Base-by-base conservation (phyloP, 2,329 filamentous ascomycete genomes). In the Juglanconis juglandina region DNA sequence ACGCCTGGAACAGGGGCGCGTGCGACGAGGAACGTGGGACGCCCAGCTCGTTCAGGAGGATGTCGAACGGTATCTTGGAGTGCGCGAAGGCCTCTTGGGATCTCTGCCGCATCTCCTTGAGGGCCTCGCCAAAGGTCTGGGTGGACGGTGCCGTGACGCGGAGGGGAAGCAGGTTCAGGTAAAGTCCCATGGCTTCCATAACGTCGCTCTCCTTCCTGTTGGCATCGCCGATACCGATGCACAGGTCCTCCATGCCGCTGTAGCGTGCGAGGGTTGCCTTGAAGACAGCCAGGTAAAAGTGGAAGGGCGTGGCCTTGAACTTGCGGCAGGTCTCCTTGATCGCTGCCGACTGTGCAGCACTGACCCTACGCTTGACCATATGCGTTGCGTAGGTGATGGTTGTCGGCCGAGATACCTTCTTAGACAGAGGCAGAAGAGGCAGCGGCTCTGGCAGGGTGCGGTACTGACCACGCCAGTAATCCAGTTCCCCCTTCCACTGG, bases 81-180 rank as follows among this genome's bases (percentile, higher is more conserved):
- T 82, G 68, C 0, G 60, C 63, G 0, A 83, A 67, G 0, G 77
- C 80, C 0, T 47, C 58, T 32, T 76, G 72, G 3, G 17, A 68
- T 63, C 57, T 67, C 67, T 65, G 58, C 2, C 56, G 59, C 30
- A 63, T 53, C 8, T 63, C 56, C 1, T 30, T 24, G n/a, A 79
- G 60, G 2, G 65, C 63, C 4, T 75, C 69, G 5, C n/a, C 4
- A 14, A 53, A 53, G 9, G n/a, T 33, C 17, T 42, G 35, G 17
- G 3, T n/a, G 5, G 17, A 17, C 6, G 14, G 33, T 13, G 30
- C 30, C 1, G 65, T 37, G 59, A 82, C 76, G 1, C 72, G 70
- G 1, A 84, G 51, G 2, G 82, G 74, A 0, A 85, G 68, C 0
- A 83, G 66, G 60, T 85, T 84, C 2, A 84, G 60, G 46, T 79